Evolutionary conservation across 2,329 filamentous ascomycete genomes (phyloP).

Genomic region (Stagonosporopsis rhizophila): DNA sequence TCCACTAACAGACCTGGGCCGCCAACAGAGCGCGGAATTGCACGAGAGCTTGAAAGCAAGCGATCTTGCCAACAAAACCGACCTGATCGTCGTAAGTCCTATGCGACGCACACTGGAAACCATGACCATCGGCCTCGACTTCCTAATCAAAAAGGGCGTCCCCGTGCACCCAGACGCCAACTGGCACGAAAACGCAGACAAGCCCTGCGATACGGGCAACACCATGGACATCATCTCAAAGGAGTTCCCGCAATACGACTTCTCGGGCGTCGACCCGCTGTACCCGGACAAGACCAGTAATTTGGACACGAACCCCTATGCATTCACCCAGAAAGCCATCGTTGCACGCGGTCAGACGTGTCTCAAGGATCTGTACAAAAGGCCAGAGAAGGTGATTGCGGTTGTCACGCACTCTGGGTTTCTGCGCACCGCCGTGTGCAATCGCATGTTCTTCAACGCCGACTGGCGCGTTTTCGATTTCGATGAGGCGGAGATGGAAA

Average conservation of each 20-base stretch:
- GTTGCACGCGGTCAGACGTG: conserved; percentile 62
- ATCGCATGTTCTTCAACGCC: conserved; percentile 61
- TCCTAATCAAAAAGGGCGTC: conserved; percentile 59
- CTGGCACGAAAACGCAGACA: conserved; percentile 65
- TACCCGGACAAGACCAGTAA: conserved; percentile 68
- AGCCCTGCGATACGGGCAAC: conserved; percentile 68
- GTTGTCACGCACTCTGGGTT: conserved; percentile 73
- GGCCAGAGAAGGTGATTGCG: conserved; percentile 67
- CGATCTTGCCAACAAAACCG: conserved; percentile 54
- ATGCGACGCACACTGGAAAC: conserved; percentile 73
- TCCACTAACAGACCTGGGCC: conserved; percentile 51
- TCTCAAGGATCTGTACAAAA: conserved; percentile 58
- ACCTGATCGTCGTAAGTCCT: conserved; percentile 67
- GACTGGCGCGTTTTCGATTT: conserved; percentile 71
- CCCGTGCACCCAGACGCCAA: conserved; percentile 64
- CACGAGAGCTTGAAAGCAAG: conserved; percentile 47
- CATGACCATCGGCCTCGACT: conserved; percentile 64
- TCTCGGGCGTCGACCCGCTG: conserved; percentile 62
- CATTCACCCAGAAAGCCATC: conserved; percentile 61
- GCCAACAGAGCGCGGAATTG: conserved; percentile 51
- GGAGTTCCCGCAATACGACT: conserved; percentile 66
- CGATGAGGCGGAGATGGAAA: conserved; percentile 55
- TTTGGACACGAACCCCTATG: conserved; percentile 54
- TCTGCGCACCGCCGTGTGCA: conserved; percentile 63
- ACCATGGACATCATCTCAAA: conserved; percentile 52